Evolutionary conservation across 2,329 filamentous ascomycete genomes (phyloP).

Genomic region (Phoma herbarum): DNA sequence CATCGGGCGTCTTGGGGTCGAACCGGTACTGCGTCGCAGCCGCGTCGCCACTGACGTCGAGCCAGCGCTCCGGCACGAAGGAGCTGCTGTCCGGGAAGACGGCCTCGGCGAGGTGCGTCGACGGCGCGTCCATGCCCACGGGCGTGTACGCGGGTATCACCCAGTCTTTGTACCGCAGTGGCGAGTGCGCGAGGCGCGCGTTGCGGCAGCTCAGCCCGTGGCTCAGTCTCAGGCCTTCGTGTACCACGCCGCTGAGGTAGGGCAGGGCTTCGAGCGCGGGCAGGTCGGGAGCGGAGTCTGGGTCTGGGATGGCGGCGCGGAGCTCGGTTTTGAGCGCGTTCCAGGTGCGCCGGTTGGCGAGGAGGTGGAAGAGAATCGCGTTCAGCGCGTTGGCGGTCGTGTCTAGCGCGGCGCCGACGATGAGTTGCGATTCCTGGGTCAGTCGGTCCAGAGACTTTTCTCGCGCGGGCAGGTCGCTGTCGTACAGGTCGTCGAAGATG

Average conservation of each 20-base stretch:
- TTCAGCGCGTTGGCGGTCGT: constrained; percentile 26
- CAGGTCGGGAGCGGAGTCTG: not conserved
- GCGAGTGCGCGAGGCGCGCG: constrained; percentile 14
- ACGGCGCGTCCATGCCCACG: constrained; percentile 40
- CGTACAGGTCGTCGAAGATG: constrained; percentile 8
- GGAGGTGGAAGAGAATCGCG: constrained; percentile 29
- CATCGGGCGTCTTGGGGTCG: not conserved
- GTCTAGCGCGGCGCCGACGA: constrained; percentile 32
- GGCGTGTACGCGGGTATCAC: constrained; percentile 36
- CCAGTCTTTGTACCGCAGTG: constrained; percentile 21
- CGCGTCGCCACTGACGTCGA: too few relatives aligned
- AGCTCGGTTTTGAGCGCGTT: constrained; percentile 30
- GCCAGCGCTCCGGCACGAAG: constrained; percentile 44
- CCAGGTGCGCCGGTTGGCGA: constrained; percentile 16
- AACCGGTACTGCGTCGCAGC: too few relatives aligned
- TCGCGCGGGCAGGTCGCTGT: not conserved
- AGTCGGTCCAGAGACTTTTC: constrained; percentile 3
- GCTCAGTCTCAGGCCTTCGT: constrained; percentile 35
- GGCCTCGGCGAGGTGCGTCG: constrained; percentile 35
- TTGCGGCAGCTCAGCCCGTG: not conserved
- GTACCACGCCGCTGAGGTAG: constrained; percentile 36
- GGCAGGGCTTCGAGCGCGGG: constrained; percentile 32
- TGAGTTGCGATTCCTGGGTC: constrained; percentile 1
- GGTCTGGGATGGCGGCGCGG: constrained; percentile 20
- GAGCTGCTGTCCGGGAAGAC: constrained; percentile 31